phyloP scores from a whole-genome alignment of 768 basidiomycete genomes.

The Sarcodon aspratus region DNA sequence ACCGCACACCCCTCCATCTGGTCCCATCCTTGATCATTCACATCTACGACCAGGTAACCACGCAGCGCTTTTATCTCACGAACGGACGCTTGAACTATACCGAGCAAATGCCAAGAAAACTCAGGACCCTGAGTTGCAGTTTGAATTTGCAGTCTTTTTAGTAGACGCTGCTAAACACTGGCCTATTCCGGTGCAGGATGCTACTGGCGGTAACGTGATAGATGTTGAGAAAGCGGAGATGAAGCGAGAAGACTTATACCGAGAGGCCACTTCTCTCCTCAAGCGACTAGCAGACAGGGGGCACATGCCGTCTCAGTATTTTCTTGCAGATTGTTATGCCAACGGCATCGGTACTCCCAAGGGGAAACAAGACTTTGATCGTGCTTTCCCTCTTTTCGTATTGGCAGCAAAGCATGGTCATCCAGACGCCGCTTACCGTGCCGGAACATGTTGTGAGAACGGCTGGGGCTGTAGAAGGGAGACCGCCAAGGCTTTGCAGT shows the following conservation, averaged over 20 bases:
- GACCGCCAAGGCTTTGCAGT: conserved; percentile 81
- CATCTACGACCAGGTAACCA: conserved; percentile 89
- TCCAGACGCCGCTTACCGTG: conserved; percentile 89
- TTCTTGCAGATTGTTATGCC: conserved; percentile 95
- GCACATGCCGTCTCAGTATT: conserved; percentile 91
- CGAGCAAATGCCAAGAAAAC: conserved; percentile 98
- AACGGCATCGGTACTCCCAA: conserved; percentile 95
- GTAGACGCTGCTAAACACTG: conserved; percentile 92
- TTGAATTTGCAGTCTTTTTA: conserved; percentile 98
- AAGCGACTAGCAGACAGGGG: conserved; percentile 91
- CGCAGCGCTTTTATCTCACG: conserved; percentile 88
- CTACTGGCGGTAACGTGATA: conserved; percentile 49
- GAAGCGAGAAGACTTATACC: conserved; percentile 79
- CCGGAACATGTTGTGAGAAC: conserved; percentile 97
- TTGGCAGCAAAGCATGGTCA: conserved; percentile 96
- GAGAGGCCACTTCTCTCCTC: conserved; percentile 79
- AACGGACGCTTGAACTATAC: conserved; percentile 94
- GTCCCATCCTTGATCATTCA: conserved; percentile 77
- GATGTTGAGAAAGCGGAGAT: conserved; percentile 72
- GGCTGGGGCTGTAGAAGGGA: conserved; percentile 97
- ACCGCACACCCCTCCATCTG: conserved; percentile 47
- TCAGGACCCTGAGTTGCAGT: conserved; percentile 93
- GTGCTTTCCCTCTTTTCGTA: conserved; percentile 91
- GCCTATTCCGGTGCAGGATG: conserved; percentile 59
- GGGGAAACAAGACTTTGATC: conserved; percentile 91